Base-by-base conservation (phyloP, 768 basidiomycete species). In the Boletales sp. region DNA sequence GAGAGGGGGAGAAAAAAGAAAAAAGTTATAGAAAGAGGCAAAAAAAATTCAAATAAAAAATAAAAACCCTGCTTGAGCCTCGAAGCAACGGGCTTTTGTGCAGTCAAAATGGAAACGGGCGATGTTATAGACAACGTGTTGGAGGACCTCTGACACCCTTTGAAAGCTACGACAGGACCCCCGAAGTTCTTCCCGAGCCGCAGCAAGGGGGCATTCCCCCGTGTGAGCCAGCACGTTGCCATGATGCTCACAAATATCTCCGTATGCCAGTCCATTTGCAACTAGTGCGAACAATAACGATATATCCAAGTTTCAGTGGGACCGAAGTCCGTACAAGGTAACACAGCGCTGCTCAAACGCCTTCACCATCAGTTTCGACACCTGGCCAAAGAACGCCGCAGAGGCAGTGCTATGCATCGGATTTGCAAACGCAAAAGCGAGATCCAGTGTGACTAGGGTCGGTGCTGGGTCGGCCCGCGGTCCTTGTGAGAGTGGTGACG, bases 331-430 rank as follows among this genome's bases (percentile, higher is more conserved):
- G 59, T 93, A 94, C 6, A 95, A 73, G 44, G 77, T 72, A 48
- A 75, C 40, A 66, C 92, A 95, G 24, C 94, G 79, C 55, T 86
- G 77, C 70, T 97, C 94, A 59, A 99, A 99, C 1, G 94, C 94
- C 46, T 85, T 73, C 19, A 97, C 85, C 92, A 97, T 97, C 69
- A 86, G 77, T 57, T 81, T 81, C 4, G 90, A 89, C 5, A 97
- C 85, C 63, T 88, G 83, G 9, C 87, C 87, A 63, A 97, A 90
- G 65, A 97, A 93, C 4, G 83, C 73, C 18, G 84, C 77, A 5
- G 90, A 89, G n/a, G 94, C 77, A 5, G 83, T 78, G 3, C 90
- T 87, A 63, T 97, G 86, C 29, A 94, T 58, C 0, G 93, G 94
- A 61, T 84, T 94, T 40, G 87, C 79, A 64, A 98, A 98, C 21